Evolutionary conservation across 2,329 filamentous ascomycete genomes (phyloP).

Genomic region (Ilyonectria mors-panacis): DNA sequence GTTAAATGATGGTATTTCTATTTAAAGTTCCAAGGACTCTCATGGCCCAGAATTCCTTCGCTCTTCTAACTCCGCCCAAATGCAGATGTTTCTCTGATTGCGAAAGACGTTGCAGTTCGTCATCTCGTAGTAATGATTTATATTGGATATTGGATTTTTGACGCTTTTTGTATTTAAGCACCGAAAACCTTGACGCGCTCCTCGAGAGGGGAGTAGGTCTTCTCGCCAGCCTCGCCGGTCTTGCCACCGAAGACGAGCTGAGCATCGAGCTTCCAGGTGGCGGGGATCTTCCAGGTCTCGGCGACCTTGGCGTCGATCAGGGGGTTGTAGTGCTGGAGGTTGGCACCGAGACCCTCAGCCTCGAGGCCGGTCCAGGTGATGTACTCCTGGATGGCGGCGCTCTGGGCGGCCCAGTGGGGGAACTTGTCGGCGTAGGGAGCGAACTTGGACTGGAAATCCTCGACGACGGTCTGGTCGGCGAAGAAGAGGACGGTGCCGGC

Average conservation of each 20-base stretch:
- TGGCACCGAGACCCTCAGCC: conserved; percentile 86
- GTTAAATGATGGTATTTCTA: conserved; percentile 13
- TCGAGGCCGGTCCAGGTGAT: conserved; percentile 86
- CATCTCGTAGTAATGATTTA: conserved; percentile 4
- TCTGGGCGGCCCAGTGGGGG: conserved; percentile 82
- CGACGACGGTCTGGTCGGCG: conserved; percentile 79
- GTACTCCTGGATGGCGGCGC: conserved; percentile 84
- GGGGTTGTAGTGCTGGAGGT: conserved; percentile 95
- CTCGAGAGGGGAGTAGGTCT: conserved; percentile 75
- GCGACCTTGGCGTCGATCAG: conserved; percentile 82
- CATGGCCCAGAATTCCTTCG: conserved; percentile 10
- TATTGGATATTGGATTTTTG: conserved; percentile 22
- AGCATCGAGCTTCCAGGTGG: conserved; percentile 82
- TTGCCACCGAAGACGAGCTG: conserved; percentile 88
- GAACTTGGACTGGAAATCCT: conserved; percentile 77
- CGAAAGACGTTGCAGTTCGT: background rate
- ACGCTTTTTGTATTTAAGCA: conserved; percentile 53
- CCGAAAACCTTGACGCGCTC: conserved; percentile 77
- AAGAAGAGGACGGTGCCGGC: conserved; percentile 93
- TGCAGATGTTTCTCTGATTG: conserved; percentile 20
- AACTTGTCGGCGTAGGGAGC: conserved; percentile 85
- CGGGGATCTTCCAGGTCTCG: conserved; percentile 78
- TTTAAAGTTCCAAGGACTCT: conserved; percentile 14
- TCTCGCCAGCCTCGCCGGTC: conserved; percentile 70
- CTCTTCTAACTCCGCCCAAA: conserved; percentile 32